phyloP scores from a whole-genome alignment of 345 rosid genomes.

The Odontarrhena argentea region DNA sequence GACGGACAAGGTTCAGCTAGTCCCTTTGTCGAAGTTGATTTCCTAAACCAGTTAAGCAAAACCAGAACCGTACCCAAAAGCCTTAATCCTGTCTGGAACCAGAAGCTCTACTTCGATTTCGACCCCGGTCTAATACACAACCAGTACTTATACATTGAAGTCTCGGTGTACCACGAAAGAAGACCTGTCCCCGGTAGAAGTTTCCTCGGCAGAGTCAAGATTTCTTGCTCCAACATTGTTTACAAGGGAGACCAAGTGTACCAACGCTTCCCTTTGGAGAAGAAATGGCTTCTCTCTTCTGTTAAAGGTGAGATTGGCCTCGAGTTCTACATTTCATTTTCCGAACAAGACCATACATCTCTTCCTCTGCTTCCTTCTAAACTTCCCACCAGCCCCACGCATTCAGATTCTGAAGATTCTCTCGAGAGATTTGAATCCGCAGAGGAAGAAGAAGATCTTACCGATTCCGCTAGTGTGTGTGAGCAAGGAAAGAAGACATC shows the following conservation, averaged over 20 bases:
- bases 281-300: conserved; percentile 47
- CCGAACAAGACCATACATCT: conserved; percentile 25
- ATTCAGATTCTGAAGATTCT: conserved; percentile 38
- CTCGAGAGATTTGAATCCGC: conserved; percentile 31
- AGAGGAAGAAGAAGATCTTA: conserved; percentile 34
- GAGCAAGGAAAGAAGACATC: conserved; percentile 2
- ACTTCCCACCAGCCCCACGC: conserved; percentile 8
- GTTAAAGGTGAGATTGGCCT: conserved; percentile 66
- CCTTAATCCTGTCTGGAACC: conserved; percentile 56
- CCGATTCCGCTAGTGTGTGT: conserved; percentile 11
- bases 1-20: conserved; percentile 58
- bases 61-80: conserved; percentile 51
- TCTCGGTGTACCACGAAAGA: conserved; percentile 51
- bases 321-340: conserved; percentile 39
- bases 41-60: conserved; percentile 52
- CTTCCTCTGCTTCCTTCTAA: conserved; percentile 16
- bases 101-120: conserved; percentile 53
- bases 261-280: conserved; percentile 50
- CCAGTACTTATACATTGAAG: conserved; percentile 44
- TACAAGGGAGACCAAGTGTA: conserved; percentile 57
- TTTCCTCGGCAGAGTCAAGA: conserved; percentile 53
- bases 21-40: conserved; percentile 57
- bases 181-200: conserved; percentile 49
- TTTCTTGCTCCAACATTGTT: conserved; percentile 50
- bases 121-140: conserved; percentile 24